phyloP scores from a whole-genome alignment of 1,284 basidiomycete species.

The Mycena sp. region DNA sequence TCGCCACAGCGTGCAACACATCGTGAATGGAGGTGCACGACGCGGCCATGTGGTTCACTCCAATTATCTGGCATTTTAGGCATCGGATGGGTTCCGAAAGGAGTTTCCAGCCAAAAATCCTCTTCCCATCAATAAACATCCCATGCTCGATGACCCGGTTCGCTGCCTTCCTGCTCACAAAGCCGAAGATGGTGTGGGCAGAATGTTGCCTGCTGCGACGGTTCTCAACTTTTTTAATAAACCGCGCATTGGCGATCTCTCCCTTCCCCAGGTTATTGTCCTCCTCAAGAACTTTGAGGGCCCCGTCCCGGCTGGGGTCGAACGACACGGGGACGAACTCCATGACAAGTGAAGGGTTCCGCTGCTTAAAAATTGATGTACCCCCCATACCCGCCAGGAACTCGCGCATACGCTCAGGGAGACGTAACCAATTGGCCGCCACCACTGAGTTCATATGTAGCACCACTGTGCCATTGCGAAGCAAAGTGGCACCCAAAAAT shows the following conservation, averaged over 20 bases:
- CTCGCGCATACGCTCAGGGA: no score
- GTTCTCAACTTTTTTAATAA: not conserved
- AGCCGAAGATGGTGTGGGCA: not conserved
- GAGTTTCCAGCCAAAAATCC: not conserved
- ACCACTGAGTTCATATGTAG: no score
- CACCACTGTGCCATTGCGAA: no score
- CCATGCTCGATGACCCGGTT: not conserved
- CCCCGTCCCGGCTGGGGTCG: not conserved
- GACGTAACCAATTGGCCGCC: no score
- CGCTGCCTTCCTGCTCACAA: not conserved
- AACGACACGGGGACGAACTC: conserved; percentile 9
- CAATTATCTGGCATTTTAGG: conserved; percentile 12
- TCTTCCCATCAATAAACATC: not conserved
- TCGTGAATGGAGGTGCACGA: not conserved
- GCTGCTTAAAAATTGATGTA: not conserved
- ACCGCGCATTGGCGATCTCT: not conserved
- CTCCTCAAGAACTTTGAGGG: not conserved
- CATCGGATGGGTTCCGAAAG: conserved; percentile 12
- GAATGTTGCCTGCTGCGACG: not conserved
- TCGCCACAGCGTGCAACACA: conserved; percentile 12
- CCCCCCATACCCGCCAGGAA: no score
- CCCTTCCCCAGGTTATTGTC: not conserved
- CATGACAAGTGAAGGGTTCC: not conserved
- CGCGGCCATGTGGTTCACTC: not conserved
- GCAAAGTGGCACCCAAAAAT: no score